Evolutionary conservation across 352 stramenopile genomes (phyloP), one percentile per base, ranked within the genome.

Genomic region (Phytophthora pseudosyringae): DNA sequence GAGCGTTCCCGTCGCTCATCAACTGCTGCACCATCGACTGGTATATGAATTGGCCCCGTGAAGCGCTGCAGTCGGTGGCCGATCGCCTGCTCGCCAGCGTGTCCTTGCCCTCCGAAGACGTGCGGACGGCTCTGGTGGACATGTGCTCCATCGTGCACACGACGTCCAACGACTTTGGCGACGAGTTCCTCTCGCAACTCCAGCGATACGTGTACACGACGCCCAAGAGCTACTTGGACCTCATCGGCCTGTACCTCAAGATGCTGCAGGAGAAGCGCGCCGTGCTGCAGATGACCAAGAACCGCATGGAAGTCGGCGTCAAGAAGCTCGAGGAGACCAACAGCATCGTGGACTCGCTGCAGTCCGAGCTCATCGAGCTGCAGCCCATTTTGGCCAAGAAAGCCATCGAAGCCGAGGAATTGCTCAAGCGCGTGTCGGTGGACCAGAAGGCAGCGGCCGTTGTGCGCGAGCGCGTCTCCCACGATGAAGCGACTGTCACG

Each of bases 11-110:
- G 2, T 98, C 93, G 11, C 72, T 98, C 3, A 98, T 99, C 53
- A 98, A 98, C 68, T 98, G 94, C 70, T 98, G 91, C 49, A 98
- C 95, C 0, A 98, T 98, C 54, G 95, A 98, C 67, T 99, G 95
- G 94, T 95, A 94, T 72, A 97, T 98, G 78, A 93, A 95, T 39
- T 99, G 96, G 96, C 95, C 96, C 0, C 83, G 90, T 28, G 86
- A 96, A 38, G 96, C 96, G 2, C 75, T 99, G 6, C 73, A 97
- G 38, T 97, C 87, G 9, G 95, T 98, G 2, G 95, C 95, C 0
- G 72, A 95, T 33, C 81, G 90, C 0, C 76, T 98, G 36, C 76
- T 99, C 0, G 84, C 89, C 2, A 84, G 87, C 32, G 81, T 98
- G 0, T 56, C 89, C 5, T 62, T 98, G 31, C 86, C 88, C 0